Conservation (phyloP, 257 asterid genomes). For the Solanum okadae region DNA sequence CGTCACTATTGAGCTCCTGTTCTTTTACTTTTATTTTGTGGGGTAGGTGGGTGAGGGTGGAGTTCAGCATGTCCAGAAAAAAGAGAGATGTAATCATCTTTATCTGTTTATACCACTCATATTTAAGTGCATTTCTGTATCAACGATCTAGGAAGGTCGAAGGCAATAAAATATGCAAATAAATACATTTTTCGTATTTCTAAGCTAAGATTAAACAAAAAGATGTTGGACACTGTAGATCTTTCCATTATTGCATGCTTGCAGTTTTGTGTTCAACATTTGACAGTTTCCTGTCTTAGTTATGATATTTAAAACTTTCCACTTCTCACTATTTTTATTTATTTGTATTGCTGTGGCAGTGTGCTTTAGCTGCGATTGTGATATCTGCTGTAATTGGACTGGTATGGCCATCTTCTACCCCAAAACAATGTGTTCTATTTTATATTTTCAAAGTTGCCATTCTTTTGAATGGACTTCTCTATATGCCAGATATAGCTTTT, state of each 20-base stretch:
- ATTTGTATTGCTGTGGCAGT: conserved; percentile 36
- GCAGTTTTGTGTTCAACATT: background rate
- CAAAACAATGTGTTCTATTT: background rate
- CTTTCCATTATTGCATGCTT: background rate
- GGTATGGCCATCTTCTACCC: conserved; percentile 35
- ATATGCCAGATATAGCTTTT: background rate
- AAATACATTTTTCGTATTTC: background rate
- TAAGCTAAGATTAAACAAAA: background rate
- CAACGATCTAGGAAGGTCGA: background rate
- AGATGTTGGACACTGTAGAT: background rate
- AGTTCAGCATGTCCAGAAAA: background rate
- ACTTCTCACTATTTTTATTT: background rate
- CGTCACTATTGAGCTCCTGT: background rate
- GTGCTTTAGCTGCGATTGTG: conserved; percentile 91
- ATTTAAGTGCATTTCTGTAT: background rate
- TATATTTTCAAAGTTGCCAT: background rate
- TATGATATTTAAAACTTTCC: background rate
- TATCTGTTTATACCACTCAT: background rate
- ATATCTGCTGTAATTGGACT: conserved; percentile 96
- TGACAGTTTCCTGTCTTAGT: background rate
- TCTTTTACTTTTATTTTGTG: background rate
- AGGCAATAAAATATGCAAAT: background rate
- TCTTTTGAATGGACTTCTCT: background rate
- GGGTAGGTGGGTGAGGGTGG: background rate
- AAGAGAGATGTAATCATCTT: background rate